Conservation (phyloP, 2,329 filamentous ascomycete genomes). For the Diplodia sapinea region DNA sequence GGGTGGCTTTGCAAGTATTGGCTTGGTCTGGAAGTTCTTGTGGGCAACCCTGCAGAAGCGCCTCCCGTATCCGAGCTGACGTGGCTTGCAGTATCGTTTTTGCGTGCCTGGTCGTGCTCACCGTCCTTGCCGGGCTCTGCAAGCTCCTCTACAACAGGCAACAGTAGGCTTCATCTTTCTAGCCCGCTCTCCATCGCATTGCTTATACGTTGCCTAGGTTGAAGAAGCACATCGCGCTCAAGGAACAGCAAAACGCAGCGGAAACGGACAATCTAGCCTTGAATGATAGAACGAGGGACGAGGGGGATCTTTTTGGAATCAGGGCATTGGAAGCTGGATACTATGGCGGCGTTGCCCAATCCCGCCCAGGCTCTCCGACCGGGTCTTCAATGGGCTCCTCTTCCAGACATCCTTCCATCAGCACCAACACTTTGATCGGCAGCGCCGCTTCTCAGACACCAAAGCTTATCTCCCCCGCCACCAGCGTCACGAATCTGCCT, state of each 20-base stretch:
- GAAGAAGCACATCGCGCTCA: constrained; percentile 39
- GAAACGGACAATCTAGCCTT: constrained; percentile 45
- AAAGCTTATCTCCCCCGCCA: constrained; percentile 41
- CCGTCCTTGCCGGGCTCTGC: constrained; percentile 42
- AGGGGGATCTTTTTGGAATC: constrained; percentile 49
- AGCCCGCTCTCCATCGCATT: no score
- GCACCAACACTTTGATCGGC: constrained; percentile 46
- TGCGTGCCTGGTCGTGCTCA: constrained; percentile 40
- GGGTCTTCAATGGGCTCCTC: constrained; percentile 37
- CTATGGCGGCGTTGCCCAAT: constrained; percentile 49
- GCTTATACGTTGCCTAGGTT: constrained; percentile 36
- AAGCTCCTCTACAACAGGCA: constrained; percentile 46
- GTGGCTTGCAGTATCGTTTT: constrained; percentile 43
- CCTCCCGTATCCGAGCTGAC: constrained; percentile 30
- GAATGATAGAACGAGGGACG: constrained; percentile 46
- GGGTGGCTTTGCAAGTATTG: constrained; percentile 40
- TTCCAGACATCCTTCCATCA: constrained; percentile 38
- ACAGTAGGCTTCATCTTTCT: constrained; percentile 38
- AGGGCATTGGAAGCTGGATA: constrained; percentile 52
- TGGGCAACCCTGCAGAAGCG: constrained; percentile 34
- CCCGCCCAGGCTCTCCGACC: constrained; percentile 46
- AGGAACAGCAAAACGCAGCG: constrained; percentile 38
- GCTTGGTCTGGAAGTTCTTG: constrained; percentile 48
- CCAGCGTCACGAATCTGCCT: constrained; percentile 44
- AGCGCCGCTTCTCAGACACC: constrained; percentile 42